phyloP scores from a whole-genome alignment of 2,329 filamentous ascomycete species.

The Fusarium concolor region DNA sequence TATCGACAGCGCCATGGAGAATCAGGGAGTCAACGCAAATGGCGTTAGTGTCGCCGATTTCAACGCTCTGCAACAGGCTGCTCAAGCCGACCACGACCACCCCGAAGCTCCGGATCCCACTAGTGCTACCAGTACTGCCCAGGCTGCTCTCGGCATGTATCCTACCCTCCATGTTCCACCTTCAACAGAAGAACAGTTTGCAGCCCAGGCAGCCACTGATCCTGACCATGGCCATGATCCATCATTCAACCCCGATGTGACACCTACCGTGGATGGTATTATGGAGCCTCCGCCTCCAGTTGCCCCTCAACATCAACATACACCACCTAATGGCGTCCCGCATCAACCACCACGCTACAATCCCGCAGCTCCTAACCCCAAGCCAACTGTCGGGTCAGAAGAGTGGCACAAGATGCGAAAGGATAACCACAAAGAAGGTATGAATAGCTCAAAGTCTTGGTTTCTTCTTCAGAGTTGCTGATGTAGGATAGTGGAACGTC shows the following conservation, averaged over 20 bases:
- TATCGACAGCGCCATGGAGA: slow-evolving; percentile 65
- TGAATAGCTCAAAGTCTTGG: slow-evolving; percentile 44
- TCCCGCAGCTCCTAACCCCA: slow-evolving; percentile 62
- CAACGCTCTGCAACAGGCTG: slow-evolving; percentile 66
- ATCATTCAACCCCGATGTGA: slow-evolving; percentile 50
- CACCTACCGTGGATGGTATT: slow-evolving; percentile 48
- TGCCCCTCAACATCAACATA: slow-evolving; percentile 47
- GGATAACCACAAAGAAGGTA: slow-evolving; percentile 99
- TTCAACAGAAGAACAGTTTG: slow-evolving; percentile 70
- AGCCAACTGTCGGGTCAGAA: slow-evolving; percentile 92
- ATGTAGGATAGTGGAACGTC: slow-evolving; percentile 80
- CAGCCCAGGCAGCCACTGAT: slow-evolving; percentile 60
- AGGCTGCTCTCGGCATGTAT: slow-evolving; percentile 70
- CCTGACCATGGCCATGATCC: slow-evolving; percentile 50
- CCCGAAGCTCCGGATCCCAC: slow-evolving; percentile 61
- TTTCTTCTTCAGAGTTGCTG: slow-evolving; percentile 25
- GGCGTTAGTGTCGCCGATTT: slow-evolving; percentile 66
- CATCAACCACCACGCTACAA: slow-evolving; percentile 51
- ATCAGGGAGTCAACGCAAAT: slow-evolving; percentile 53
- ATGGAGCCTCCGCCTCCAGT: slow-evolving; percentile 45
- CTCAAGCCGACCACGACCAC: slow-evolving; percentile 61
- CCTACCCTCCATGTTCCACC: slow-evolving; percentile 69
- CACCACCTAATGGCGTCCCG: slow-evolving; percentile 56
- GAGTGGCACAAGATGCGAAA: slow-evolving; percentile 98
- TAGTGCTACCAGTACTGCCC: slow-evolving; percentile 69